Base-by-base conservation (phyloP, 768 basidiomycete genomes). In the Amanita pseudoporphyria region DNA sequence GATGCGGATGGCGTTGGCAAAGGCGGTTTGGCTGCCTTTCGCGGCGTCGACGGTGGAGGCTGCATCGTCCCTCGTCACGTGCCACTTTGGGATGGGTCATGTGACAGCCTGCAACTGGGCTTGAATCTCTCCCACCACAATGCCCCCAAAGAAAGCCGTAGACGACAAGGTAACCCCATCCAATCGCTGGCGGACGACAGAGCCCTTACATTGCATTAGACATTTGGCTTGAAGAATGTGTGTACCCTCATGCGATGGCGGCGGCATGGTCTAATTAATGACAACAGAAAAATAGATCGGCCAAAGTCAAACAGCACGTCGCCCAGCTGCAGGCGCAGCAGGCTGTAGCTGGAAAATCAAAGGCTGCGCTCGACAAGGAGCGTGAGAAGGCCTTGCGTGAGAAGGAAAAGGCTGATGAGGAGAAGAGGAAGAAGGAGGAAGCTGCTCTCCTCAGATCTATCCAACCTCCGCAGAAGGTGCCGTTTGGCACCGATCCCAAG, bases 401-500 rank as follows among this genome's bases (percentile, higher is more conserved):
- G 39, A 88, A 90, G 64, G 79, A 71, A 42, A 85, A 87, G 62
- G 62, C 70, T 0, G 87, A 90, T 14, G 89, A 86, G 62, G 90
- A 87, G 67, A 88, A 91, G 62, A 76, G 82, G 45, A 76, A 70
- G 64, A 90, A 85, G 67, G 87, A 94, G 70, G 85, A 93, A 56
- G 86, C 87, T 2, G 84, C 81, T 19, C 66, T 96, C 55, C 72
- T 94, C 60, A 83, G 84, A 59, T 84, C 89, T 41, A 82, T 83
- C 44, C 83, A 87, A 62, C 60, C 21, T 13, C 43, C 70, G 45
- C 90, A 92, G 71, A 92, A 88, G 62, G 76, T 98, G 37, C 90
- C 95, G 0, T 91, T 95, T 52, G 95, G 95, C 19, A 91, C 93
- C 40, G 94, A 98, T 66, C 95, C 94, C 22, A 97, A 96, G 76